Evolutionary conservation across 208 protist species (phyloP), one percentile per base, ranked within the genome.

Genomic region (Crithidia fasciculata): DNA sequence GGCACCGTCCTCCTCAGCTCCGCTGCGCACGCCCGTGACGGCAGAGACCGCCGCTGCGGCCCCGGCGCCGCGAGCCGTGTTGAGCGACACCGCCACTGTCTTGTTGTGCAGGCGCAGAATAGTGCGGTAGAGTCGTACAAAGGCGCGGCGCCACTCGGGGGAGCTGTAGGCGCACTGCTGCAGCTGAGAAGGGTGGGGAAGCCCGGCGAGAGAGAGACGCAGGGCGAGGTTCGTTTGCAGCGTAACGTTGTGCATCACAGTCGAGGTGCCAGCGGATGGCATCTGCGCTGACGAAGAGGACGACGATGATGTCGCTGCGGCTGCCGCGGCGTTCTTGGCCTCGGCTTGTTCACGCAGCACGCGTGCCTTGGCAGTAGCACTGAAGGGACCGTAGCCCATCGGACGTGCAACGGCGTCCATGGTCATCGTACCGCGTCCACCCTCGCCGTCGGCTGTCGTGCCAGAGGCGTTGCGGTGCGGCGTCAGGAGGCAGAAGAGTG

Each of bases 71-170:
- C 67, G 72, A n/a, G 78, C 43, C 62, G 69, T 63, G 43, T 61
- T 56, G 40, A 93, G 65, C 10, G 85, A 90, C 50, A 93, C 85
- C 28, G 85, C 81, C 8, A 93, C 85, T 2, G 79, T 76, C 66
- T 85, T 87, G 67, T 89, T 88, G 65, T 97, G 93, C 45, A 97
- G 83, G 37, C 90, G 87, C 19, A 94, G 70, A 44, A 97, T 93
- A 8, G 78, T 78, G 9, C 90, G 90, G 68, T 95, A 95, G 39
- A 97, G 74, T 16, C 81, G 82, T 45, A 90, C 76, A 68, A 95
- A 86, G 39, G 85, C 78, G 2, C 70, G 62, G 3, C 85, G 80
- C 91, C 93, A 97, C 76, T 75, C 68, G 0, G 81, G 70, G 5
- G 86, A 91, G 12, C 59, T 72, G 58, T 89, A 95, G 4, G 52